Base-by-base conservation (phyloP, 768 basidiomycete species). In the Amanita subjunquillea region DNA sequence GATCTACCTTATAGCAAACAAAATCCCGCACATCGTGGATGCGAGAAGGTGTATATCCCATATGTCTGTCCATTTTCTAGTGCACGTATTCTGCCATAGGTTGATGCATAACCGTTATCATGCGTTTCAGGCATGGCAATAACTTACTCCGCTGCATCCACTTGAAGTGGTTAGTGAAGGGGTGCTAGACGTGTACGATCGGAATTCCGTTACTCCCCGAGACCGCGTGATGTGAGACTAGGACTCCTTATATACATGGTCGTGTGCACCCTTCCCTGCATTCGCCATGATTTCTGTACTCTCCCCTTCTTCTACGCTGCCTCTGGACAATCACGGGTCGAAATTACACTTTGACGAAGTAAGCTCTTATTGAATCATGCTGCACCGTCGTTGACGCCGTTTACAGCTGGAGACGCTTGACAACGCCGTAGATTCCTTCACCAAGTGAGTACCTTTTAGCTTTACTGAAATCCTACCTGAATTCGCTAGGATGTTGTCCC, bases 391-490 rank as follows among this genome's bases (percentile, higher is more conserved):
- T 37, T 7, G 38, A 40, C 36, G 17, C 15, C n/a, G 22, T 38
- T 3, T 8, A 10, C 54, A 85, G 82, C 60, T 80, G 32, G 74
- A 74, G 51, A 73, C 72, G 56, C 64, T 78, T 41, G 65, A 68
- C 46, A 79, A 82, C 55, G 82, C 82, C n/a, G 66, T 85, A 41
- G 72, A 76, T 56, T 74, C 77, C 38, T 84, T 83, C 60, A 78
- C 78, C 36, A 73, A 79, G 84, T 86, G 41, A 51, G 76, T 66
- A 32, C 13, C 25, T 20, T 27, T 25, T n/a, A 29, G 32, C 22
- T 25, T 38, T 12, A 23, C 40, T 9, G 47, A 30, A 17, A 12
- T 4, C 23, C 25, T 27, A 29, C 44, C 27, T 22, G 20, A n/a
- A 42, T 4, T 9, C 20, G 12, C 9, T 27, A 85, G 82, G 56